Evolutionary conservation across 768 basidiomycete genomes (phyloP).

Genomic region (Holtermanniella nyarrowii): DNA sequence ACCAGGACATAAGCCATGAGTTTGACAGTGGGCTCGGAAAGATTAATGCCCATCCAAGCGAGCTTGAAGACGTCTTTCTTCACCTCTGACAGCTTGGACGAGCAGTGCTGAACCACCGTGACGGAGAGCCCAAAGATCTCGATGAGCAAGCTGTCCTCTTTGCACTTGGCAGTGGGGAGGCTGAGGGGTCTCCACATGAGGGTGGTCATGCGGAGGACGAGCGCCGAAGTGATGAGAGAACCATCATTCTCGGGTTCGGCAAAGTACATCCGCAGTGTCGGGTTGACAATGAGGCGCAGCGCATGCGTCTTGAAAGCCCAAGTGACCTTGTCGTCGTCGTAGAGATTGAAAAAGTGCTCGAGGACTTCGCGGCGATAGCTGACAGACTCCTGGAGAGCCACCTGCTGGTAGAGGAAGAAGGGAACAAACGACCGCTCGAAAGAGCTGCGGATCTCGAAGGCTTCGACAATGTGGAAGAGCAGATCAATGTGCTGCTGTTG

Average conservation of each 20-base stretch:
- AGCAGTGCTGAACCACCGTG: slow-evolving; percentile 73
- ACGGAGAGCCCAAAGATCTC: slow-evolving; percentile 85
- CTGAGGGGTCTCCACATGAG: slow-evolving; percentile 66
- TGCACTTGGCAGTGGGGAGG: slow-evolving; percentile 26
- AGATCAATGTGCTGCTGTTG: slow-evolving; percentile 71
- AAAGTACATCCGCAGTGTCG: slow-evolving; percentile 70
- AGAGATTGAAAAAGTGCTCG: slow-evolving; percentile 75
- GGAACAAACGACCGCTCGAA: slow-evolving; percentile 70
- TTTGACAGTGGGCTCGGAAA: slow-evolving; percentile 82
- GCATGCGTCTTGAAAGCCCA: slow-evolving; percentile 62
- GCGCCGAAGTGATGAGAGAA: slow-evolving; percentile 60
- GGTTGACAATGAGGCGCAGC: slow-evolving; percentile 70
- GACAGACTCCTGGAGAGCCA: slow-evolving; percentile 60
- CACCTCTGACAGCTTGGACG: slow-evolving; percentile 63
- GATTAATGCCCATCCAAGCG: slow-evolving; percentile 74
- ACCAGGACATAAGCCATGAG: slow-evolving; percentile 83
- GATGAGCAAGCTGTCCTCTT: slow-evolving; percentile 76
- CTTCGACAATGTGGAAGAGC: slow-evolving; percentile 71
- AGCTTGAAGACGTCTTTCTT: slow-evolving; percentile 89
- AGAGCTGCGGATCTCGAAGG: slow-evolving; percentile 68
- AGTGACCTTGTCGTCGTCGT: slow-evolving; percentile 53
- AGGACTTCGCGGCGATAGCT: slow-evolving; percentile 67
- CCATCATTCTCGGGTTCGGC: slow-evolving; percentile 48
- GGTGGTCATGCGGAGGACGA: slow-evolving; percentile 51
- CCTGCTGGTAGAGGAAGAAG: slow-evolving; percentile 76